phyloP scores from a whole-genome alignment of 495 filamentous ascomycete genomes.

The Viridothelium virens region DNA sequence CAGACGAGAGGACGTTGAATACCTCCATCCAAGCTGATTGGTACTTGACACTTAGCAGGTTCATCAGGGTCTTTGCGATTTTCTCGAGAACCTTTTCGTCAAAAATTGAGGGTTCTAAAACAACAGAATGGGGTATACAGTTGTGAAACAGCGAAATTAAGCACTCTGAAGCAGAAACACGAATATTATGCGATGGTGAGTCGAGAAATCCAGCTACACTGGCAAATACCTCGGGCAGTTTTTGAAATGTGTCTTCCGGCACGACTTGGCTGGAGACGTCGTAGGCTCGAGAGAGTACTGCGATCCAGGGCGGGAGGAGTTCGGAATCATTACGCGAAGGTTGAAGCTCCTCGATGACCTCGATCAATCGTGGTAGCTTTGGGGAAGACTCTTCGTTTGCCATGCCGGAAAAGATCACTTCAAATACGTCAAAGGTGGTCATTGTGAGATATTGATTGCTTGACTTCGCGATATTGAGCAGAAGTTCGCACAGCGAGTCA shows the following conservation, averaged over 20 bases:
- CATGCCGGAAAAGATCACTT: slow-evolving; percentile 88
- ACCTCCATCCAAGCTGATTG: slow-evolving; percentile 93
- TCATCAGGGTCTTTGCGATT: slow-evolving; percentile 56
- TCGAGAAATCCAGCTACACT: slow-evolving; percentile 70
- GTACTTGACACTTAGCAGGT: slow-evolving; percentile 78
- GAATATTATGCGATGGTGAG: slow-evolving; percentile 83
- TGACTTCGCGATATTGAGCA: slow-evolving; percentile 78
- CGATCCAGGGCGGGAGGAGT: slow-evolving; percentile 90
- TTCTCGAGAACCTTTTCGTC: slow-evolving; percentile 79
- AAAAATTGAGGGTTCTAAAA: slow-evolving; percentile 72
- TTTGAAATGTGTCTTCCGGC: slow-evolving; percentile 79
- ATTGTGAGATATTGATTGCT: slow-evolving; percentile 92
- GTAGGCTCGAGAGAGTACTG: slow-evolving; percentile 85
- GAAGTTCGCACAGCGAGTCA: slow-evolving; percentile 76
- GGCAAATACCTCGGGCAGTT: slow-evolving; percentile 71
- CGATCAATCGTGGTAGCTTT: slow-evolving; percentile 81
- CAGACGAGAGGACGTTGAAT: slow-evolving; percentile 78
- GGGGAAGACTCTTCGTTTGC: slow-evolving; percentile 74
- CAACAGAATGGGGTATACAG: slow-evolving; percentile 69
- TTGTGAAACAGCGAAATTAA: slow-evolving; percentile 84
- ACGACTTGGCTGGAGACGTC: slow-evolving; percentile 83
- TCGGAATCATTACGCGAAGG: slow-evolving; percentile 87
- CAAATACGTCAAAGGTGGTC: slow-evolving; percentile 92
- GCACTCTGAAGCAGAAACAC: slow-evolving; percentile 88
- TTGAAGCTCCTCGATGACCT: slow-evolving; percentile 78